Evolutionary conservation across 169 alveolate species (phyloP), one percentile per base, ranked within the genome.

Genomic region (Cyclospora cayetanensis): DNA sequence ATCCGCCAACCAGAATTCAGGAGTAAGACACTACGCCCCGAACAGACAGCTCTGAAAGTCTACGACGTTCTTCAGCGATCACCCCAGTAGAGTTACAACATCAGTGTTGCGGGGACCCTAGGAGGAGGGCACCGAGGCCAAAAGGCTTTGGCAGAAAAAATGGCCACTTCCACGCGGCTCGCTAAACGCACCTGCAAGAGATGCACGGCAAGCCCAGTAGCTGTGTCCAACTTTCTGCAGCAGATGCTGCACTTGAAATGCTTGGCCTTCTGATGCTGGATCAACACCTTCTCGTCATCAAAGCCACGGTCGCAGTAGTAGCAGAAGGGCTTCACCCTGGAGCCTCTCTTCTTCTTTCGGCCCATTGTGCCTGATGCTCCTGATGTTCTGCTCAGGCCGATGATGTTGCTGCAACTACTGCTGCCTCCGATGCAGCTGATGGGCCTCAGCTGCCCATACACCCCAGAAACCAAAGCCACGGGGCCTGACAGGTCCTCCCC

Each of bases 231-330:
- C 94, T 98, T 98, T 90, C 99, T 97, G 83, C 95, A 97, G 85
- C 99, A 99, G 46, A 96, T 95, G 15, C 79, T 94, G 94, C 99
- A 99, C 87, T 98, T 97, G 94, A 99, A 99, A 91, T 99, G 99
- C 84, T 99, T 97, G 60, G 99, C 99, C 93, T 99, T 99, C 94
- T 99, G 99, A 93, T 99, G 99, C 92, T 98, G 98, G 52, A 97
- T 97, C 91, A 99, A 97, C 41, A 98, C 98, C 94, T 98, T 96
- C 77, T 98, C 99, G 91, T 98, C 99, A 65, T 98, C 98, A 93
- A 98, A 99, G 93, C 98, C 99, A 86, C 99, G 96, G 88, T 97
- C 99, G 92, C 99, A 99, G 94, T 98, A 99, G 92, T 98, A 99
- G 95, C 99, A 99, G 94, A 99, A 99, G 27, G 99, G 99, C 95